Base-by-base conservation (phyloP, 148 eudicot genomes). In the Dysphania ambrosioides region DNA sequence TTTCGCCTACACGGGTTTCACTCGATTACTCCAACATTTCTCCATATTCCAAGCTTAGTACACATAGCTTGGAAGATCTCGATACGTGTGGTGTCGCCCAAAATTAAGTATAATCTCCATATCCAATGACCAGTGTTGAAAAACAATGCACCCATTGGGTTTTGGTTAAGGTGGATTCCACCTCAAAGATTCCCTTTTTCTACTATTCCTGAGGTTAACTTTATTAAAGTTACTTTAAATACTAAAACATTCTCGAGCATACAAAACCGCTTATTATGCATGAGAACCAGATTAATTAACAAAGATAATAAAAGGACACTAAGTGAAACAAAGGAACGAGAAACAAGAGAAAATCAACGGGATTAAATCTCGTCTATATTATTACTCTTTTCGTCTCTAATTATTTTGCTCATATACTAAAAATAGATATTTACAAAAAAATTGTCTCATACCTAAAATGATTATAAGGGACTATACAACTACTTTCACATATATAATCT, bases 91-190 rank as follows among this genome's bases (percentile, higher is more conserved):
- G 6, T 32, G 68, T 18, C 19, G 16, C 68, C 68, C 13, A 10
- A 40, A 8, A 2, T 59, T 59, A 59, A 19, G 70, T 66, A 66
- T 23, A 3, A 38, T 66, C 30, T 66, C 44, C 0, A 66, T 24
- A 10, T 40, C 10, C 42, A 8, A 19, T 64, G 26, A 32, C 9
- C 42, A 34, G 8, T 34, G 24, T 64, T 61, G 36, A 27, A 69
- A n/a, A 18, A 30, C 49, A 53, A 34, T 34, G 41, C 63, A 56
- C 12, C n/a, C 47, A 21, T 57, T 12, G 31, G 8, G 12, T 56
- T 56, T 68, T 38, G 49, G 51, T 56, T 67, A 12, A 53, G 32
- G 58, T 76, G 73, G 73, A 31, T 26, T 57, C 72, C 73, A 76
- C 58, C 66, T 76, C 68, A 57, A 67, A 67, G 63, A 35, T 70